Base-by-base conservation (phyloP, 2,329 filamentous ascomycete species). In the Alternaria sp. region DNA sequence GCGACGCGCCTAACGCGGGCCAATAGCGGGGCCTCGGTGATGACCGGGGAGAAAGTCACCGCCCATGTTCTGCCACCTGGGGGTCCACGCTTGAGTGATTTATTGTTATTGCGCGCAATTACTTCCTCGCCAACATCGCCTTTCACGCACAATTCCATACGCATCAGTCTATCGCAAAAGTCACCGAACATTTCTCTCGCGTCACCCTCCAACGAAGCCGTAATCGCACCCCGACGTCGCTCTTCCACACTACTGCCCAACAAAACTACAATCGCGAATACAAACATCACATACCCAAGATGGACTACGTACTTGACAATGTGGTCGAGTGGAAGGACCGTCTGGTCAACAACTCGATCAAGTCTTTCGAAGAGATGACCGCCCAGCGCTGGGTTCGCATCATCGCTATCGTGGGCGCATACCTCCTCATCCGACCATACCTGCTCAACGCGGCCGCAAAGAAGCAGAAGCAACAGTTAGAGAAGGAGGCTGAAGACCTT, bases 341-440 rank as follows among this genome's bases (percentile, higher is more conserved):
- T 66, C 74, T 81, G 63, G 65, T 73, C 63, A 75, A 72, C 68
- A 85, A 85, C 72, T 69, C 82, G 59, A 75, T 69, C 61, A 79
- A 69, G 57, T 81, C 84, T 47, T 81, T 86, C 71, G 76, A 80
- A 26, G 71, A 79, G 26, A 80, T 86, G 69, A 79, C 77, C 49
- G 61, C 77, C 33, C 75, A 80, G 63, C 83, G 84, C 69, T 86
- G 83, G 80, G 82, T 96, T 71, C 91, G 92, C 51, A 85, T 96
- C 61, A 80, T 93, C 69, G 85, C 89, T 69, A 87, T 93, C 65
- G 87, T 93, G 20, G 88, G 92, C 72, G 89, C 87, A 59, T 96
- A 95, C 82, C 76, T 89, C 67, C 86, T 96, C 56, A 62, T 80
- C 23, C 89, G 93, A 1, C 92, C 92, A 0, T 93, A 93, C 77